Conservation (phyloP, 306 rosid genomes). For the Dryas octopetala region DNA sequence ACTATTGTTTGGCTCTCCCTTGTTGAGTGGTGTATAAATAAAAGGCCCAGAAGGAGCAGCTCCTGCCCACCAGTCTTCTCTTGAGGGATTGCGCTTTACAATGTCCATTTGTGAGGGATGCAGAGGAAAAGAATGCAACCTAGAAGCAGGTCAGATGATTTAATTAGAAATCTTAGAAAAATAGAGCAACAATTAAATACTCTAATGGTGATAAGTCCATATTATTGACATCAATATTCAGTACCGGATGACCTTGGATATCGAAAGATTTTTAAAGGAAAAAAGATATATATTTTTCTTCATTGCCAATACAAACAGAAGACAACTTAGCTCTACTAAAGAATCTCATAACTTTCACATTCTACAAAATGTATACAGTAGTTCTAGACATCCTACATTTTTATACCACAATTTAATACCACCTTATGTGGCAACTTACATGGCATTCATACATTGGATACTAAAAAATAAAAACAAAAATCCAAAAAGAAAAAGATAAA, state of each 20-base stretch:
- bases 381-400: too few relatives aligned
- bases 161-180: slow-evolving; percentile 14
- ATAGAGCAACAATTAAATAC: background rate
- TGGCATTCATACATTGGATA: too few relatives aligned
- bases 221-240: background rate
- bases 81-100: slow-evolving; percentile 80
- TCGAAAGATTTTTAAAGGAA: background rate
- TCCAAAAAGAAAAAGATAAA: too few relatives aligned
- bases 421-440: too few relatives aligned
- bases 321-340: background rate
- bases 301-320: background rate
- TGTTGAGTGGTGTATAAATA: slow-evolving; percentile 95
- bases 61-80: slow-evolving; percentile 99
- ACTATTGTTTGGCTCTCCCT: slow-evolving; percentile 71
- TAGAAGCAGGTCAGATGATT: slow-evolving; percentile 40
- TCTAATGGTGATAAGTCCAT: background rate
- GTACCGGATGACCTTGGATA: background rate
- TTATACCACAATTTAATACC: too few relatives aligned
- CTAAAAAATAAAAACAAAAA: too few relatives aligned
- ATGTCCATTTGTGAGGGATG: slow-evolving; percentile 85
- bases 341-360: background rate
- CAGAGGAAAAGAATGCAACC: slow-evolving; percentile 87
- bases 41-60: slow-evolving; percentile 94
- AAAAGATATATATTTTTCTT: background rate
- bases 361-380: background rate